phyloP scores from a whole-genome alignment of 2,329 filamentous ascomycete genomes.

The Aspergillus bombycis region DNA sequence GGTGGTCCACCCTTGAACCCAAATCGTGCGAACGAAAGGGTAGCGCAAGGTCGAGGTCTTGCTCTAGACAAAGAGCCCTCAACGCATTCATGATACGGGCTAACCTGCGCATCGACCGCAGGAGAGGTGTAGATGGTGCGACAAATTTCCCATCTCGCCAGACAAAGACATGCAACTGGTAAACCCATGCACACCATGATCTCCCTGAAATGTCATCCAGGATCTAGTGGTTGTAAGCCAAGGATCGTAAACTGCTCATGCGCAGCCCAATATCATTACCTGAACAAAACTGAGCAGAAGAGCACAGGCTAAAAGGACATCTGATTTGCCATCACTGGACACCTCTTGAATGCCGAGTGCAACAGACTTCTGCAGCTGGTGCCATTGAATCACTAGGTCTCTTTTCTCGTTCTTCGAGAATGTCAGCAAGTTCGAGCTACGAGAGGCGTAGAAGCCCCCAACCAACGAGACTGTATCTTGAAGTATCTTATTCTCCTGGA shows the following conservation, averaged over 20 bases:
- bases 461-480: neutral
- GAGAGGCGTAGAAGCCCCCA: neutral
- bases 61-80: neutral
- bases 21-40: neutral
- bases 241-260: neutral
- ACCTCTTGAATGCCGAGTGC: neutral
- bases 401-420: neutral
- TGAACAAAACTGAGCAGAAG: neutral
- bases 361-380: neutral
- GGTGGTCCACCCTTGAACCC: neutral
- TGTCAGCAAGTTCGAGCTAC: neutral
- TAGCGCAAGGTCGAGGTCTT: neutral
- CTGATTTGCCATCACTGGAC: neutral
- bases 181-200: neutral
- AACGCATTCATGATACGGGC: neutral
- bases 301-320: slow-evolving; percentile 1
- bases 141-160: neutral
- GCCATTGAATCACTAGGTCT: neutral
- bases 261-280: neutral
- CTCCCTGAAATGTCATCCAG: neutral
- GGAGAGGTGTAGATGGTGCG: neutral
- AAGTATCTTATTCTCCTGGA: neutral
- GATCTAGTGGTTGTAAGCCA: neutral
- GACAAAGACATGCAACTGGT: neutral
- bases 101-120: neutral